A percentile compares a stretch with the other conserved stretches of the same genome.
Evolutionary conservation across 2,329 filamentous ascomycete species (phyloP).

Genomic region (Incumbomyces lentus): DNA sequence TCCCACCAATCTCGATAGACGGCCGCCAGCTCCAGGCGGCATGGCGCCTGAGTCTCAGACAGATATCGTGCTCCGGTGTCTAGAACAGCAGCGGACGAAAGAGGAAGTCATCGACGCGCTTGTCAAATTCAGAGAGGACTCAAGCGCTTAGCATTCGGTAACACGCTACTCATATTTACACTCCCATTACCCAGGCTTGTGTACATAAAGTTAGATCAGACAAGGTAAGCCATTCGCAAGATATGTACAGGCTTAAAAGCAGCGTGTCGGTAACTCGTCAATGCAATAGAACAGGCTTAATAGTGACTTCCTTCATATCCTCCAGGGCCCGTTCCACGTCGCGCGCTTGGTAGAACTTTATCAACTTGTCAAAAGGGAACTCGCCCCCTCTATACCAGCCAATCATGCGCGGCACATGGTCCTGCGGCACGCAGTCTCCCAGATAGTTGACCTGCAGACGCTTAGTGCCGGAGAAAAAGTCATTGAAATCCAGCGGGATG

Average conservation of each 20-base stretch:
- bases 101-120: slow-evolving; percentile 34
- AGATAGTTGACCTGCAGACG: slow-evolving; percentile 40
- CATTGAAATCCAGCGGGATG: slow-evolving; percentile 30
- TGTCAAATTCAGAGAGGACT: slow-evolving; percentile 29
- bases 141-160: slow-evolving; percentile 21
- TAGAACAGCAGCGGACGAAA: slow-evolving; percentile 34
- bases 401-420: slow-evolving; percentile 39
- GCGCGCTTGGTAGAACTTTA: slow-evolving; percentile 33
- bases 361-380: slow-evolving; percentile 38
- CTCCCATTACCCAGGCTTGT: too few relatives aligned
- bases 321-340: slow-evolving; percentile 20
- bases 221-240: too few relatives aligned
- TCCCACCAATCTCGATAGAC: slow-evolving; percentile 50
- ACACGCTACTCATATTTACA: too few relatives aligned
- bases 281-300: slow-evolving; percentile 24
- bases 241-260: too few relatives aligned
- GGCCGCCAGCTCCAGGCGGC: slow-evolving; percentile 44
- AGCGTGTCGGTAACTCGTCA: slow-evolving; percentile 6
- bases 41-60: slow-evolving; percentile 54
- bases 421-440: slow-evolving; percentile 32
- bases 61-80: slow-evolving; percentile 37
- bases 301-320: slow-evolving; percentile 22
- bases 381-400: slow-evolving; percentile 38
- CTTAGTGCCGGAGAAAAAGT: slow-evolving; percentile 39
- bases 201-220: too few relatives aligned